These are phyloP conservation scores for Plenodomus lindquistii DNA, from an alignment of 2,329 filamentous ascomycete genomes.

Conservation along the genomic window DNA sequence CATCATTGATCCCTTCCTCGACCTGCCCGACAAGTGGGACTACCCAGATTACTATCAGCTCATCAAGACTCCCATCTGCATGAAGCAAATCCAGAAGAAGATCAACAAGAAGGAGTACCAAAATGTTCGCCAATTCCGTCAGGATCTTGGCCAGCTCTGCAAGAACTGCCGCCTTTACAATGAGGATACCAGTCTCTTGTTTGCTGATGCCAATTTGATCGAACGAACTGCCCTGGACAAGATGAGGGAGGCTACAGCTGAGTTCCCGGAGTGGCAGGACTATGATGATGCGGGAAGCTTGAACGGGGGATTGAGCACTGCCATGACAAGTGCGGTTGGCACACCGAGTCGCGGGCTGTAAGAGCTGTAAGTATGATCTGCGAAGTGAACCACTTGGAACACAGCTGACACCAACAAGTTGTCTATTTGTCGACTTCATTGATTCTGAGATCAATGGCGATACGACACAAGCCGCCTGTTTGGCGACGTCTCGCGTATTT, in stretches of 20 bases:
- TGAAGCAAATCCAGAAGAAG: constrained; percentile 92
- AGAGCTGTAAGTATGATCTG: constrained; percentile 7
- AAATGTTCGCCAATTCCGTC: constrained; percentile 75
- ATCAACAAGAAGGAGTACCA: constrained; percentile 96
- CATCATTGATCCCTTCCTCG: constrained; percentile 93
- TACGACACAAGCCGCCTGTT: neutral
- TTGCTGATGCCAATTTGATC: constrained; percentile 88
- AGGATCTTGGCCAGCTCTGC: constrained; percentile 82
- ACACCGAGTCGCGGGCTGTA: constrained; percentile 31
- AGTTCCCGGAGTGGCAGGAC: constrained; percentile 61
- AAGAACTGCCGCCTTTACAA: constrained; percentile 95
- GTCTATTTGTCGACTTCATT: neutral
- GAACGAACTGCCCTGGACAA: constrained; percentile 64
- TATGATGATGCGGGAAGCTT: constrained; percentile 57
- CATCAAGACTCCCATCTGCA: constrained; percentile 90
- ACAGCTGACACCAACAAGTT: neutral
- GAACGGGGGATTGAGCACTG: constrained; percentile 51
- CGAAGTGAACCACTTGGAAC: neutral
- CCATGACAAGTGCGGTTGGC: constrained; percentile 36
- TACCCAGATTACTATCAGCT: constrained; percentile 96
- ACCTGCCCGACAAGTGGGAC: constrained; percentile 82
- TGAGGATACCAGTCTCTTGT: constrained; percentile 90
- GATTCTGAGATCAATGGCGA: neutral
- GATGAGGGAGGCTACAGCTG: constrained; percentile 58
- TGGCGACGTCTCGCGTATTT: neutral